Percentiles rank a stretch among this genome's conserved stretches.
These are phyloP conservation scores for Venturia effusa DNA, from an alignment of 2,329 filamentous ascomycete species.

Conservation along the genomic window DNA sequence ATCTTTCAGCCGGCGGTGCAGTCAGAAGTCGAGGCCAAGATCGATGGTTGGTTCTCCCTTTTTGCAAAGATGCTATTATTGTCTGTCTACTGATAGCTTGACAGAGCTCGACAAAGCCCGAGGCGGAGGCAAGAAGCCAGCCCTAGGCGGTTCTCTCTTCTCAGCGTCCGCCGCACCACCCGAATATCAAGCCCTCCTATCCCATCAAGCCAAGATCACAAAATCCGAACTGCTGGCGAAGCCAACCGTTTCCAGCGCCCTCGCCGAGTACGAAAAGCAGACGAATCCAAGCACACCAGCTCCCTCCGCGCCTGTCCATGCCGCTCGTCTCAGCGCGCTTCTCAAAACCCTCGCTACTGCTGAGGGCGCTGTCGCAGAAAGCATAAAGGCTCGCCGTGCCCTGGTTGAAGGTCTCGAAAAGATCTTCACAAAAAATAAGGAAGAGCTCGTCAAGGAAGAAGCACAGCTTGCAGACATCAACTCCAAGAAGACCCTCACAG, in stretches of 20 bases:
- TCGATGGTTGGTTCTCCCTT: constrained; percentile 52
- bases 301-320: constrained; percentile 81
- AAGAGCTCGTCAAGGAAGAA: constrained; percentile 60
- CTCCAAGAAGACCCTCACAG: constrained; percentile 59
- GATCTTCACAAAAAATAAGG: constrained; percentile 62
- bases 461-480: constrained; percentile 51
- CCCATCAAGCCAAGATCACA: constrained; percentile 60
- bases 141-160: constrained; percentile 61
- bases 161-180: constrained; percentile 51
- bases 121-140: constrained; percentile 41
- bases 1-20: constrained; percentile 80
- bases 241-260: constrained; percentile 57
- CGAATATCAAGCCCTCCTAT: constrained; percentile 66
- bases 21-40: constrained; percentile 64
- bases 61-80: not conserved
- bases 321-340: constrained; percentile 79
- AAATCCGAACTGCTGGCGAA: constrained; percentile 63
- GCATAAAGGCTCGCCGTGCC: constrained; percentile 71
- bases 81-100: not conserved
- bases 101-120: constrained; percentile 47
- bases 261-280: constrained; percentile 74
- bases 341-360: constrained; percentile 80
- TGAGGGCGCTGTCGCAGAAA: constrained; percentile 79
- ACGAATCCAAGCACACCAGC: constrained; percentile 57
- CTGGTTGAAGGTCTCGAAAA: constrained; percentile 75